phyloP scores from a whole-genome alignment of 495 filamentous ascomycete species.

The Penicillium cataractarum region DNA sequence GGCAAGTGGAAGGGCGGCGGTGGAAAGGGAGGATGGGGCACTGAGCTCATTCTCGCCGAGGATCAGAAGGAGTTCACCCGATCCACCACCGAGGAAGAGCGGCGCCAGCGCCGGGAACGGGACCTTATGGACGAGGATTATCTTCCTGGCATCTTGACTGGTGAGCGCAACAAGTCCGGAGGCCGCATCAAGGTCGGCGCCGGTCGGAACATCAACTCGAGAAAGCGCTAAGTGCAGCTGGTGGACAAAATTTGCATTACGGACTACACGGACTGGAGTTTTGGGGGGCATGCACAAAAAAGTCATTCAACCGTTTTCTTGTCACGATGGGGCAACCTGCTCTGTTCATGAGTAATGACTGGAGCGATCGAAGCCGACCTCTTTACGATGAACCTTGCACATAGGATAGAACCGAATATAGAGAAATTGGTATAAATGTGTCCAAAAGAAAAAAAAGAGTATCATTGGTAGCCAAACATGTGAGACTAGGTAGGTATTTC shows the following conservation, averaged over 20 bases:
- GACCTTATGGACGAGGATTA: conserved; percentile 97
- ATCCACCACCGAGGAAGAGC: conserved; percentile 63
- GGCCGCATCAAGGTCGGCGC: conserved; percentile 80
- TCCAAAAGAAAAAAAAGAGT: conserved; percentile 7
- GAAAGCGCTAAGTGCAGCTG: conserved; percentile 56
- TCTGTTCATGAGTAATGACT: conserved; percentile 1
- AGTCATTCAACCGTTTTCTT: conserved; percentile 26
- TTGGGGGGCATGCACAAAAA: conserved; percentile 38
- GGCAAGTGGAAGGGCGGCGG: conserved; percentile 75
- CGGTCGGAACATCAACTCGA: conserved; percentile 84
- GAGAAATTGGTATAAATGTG: conserved; percentile 6
- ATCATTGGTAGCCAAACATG: conserved; percentile 19
- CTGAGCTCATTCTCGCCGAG: conserved; percentile 80
- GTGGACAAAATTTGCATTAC: conserved; percentile 28
- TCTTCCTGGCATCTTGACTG: conserved; percentile 82
- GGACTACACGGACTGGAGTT: conserved; percentile 40
- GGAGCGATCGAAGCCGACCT: background rate
- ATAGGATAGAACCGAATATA: conserved; percentile 15
- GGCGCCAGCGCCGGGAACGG: conserved; percentile 62
- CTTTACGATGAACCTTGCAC: conserved; percentile 14
- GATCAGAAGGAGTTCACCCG: conserved; percentile 92
- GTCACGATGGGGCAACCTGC: conserved; percentile 11
- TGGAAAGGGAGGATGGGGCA: conserved; percentile 86
- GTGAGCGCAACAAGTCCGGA: conserved; percentile 64
- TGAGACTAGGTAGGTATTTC: conserved; percentile 9